Conservation (phyloP, 164 flowering plant genomes). For the Nymphaea colorata region DNA sequence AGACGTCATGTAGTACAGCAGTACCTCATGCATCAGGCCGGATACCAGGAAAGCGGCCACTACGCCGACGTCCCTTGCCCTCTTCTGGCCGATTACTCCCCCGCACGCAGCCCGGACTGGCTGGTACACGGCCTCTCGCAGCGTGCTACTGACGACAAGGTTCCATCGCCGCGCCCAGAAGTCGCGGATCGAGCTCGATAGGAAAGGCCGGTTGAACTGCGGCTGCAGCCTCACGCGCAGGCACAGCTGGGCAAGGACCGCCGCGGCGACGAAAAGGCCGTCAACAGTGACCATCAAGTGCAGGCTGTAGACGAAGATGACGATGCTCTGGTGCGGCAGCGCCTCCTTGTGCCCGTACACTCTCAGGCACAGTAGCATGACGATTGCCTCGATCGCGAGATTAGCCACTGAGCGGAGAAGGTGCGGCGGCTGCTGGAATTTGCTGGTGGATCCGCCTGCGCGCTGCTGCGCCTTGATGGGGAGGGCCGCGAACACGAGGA, state of each 20-base stretch:
- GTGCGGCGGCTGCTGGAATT: not conserved
- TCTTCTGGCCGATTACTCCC: not conserved
- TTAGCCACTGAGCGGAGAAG: not conserved
- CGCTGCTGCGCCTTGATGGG: slow-evolving; percentile 14
- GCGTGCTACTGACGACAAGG: slow-evolving; percentile 11
- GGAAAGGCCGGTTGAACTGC: slow-evolving; percentile 11
- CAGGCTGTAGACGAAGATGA: slow-evolving; percentile 18
- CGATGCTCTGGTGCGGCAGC: slow-evolving; percentile 7
- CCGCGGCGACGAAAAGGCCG: not conserved
- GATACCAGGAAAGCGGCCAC: slow-evolving; percentile 11
- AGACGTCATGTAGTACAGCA: slow-evolving; percentile 3
- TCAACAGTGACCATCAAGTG: slow-evolving; percentile 21
- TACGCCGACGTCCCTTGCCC: not conserved
- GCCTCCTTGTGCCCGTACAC: slow-evolving; percentile 9
- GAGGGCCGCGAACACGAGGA: slow-evolving; percentile 8
- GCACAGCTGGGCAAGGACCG: not conserved
- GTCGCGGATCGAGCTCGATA: slow-evolving; percentile 13
- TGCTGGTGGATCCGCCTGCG: not conserved
- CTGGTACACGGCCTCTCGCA: slow-evolving; percentile 8
- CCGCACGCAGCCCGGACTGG: slow-evolving; percentile 1
- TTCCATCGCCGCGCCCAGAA: slow-evolving; percentile 18
- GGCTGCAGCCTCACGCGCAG: slow-evolving; percentile 7
- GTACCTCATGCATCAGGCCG: slow-evolving; percentile 13
- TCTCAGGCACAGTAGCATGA: slow-evolving; percentile 6
- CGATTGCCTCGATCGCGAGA: not conserved